Percentiles rank a stretch among this genome's conserved stretches.
Evolutionary conservation across 208 protist genomes (phyloP).

Genomic region (Leishmania turanica): DNA sequence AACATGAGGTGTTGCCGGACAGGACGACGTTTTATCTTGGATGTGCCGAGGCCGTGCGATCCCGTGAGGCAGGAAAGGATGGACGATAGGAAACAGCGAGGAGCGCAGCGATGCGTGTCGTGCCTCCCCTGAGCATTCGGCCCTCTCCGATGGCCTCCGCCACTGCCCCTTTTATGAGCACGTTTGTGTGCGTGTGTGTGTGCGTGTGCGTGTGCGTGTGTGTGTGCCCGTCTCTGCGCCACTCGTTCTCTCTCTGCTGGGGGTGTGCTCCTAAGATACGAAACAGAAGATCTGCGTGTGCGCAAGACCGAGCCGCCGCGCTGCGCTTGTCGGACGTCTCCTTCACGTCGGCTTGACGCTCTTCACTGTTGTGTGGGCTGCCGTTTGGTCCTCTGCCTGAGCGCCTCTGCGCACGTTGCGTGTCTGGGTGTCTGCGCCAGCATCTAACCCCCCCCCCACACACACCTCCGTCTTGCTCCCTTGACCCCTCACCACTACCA

Average conservation of each 20-base stretch:
- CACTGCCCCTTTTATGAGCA: not conserved
- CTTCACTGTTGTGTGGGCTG: too few species aligned
- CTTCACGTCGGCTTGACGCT: too few species aligned
- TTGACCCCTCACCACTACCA: not conserved
- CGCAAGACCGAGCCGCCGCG: too few species aligned
- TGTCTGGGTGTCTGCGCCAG: not conserved
- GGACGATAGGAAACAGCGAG: not conserved
- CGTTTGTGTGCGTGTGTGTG: not conserved
- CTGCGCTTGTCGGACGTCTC: too few species aligned
- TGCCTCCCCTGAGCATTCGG: too few species aligned
- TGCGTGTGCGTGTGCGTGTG: constrained; percentile 1
- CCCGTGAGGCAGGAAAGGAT: not conserved
- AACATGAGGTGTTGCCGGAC: not conserved
- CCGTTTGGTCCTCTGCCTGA: too few species aligned
- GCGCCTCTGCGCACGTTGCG: too few species aligned
- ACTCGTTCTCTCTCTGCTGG: not conserved
- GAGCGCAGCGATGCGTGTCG: not conserved
- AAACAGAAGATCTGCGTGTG: too few species aligned
- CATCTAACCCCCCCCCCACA: not conserved
- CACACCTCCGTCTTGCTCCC: not conserved
- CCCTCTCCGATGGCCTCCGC: not conserved
- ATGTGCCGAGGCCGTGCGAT: not conserved
- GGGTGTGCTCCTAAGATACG: not conserved
- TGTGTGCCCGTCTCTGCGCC: not conserved
- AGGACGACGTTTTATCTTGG: not conserved